Evolutionary conservation across 768 basidiomycete species (phyloP).

Genomic region (Lanmaoa rubissima): DNA sequence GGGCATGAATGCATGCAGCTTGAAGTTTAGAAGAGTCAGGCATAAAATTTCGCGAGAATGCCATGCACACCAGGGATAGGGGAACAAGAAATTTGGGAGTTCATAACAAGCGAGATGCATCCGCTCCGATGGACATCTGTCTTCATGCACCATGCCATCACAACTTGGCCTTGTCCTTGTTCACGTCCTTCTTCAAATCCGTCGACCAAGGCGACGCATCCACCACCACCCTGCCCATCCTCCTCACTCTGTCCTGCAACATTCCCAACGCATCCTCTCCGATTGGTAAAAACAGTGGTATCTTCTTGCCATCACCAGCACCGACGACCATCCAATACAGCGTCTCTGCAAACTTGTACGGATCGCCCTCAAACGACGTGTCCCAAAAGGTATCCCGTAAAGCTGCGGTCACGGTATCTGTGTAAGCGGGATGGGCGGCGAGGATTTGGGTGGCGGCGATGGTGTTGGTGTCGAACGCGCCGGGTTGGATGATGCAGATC

Average conservation of each 20-base stretch:
- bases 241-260: not conserved
- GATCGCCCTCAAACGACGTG: constrained; percentile 8
- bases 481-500: constrained; percentile 18
- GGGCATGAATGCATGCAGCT: too few species aligned
- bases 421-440: constrained; percentile 9
- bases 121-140: too few species aligned
- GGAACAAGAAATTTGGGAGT: too few species aligned
- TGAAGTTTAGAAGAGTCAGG: too few species aligned
- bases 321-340: not conserved
- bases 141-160: not conserved
- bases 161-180: not conserved
- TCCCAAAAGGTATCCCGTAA: not conserved
- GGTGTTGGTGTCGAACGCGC: constrained; percentile 16
- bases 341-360: constrained; percentile 12
- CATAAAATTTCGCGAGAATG: too few species aligned
- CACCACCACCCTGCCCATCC: not conserved
- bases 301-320: not conserved
- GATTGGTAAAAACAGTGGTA: constrained; percentile 7
- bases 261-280: constrained; percentile 9
- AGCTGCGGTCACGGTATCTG: not conserved
- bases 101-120: too few species aligned
- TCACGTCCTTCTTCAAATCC: constrained; percentile 2
- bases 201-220: constrained; percentile 6
- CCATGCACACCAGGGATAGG: too few species aligned
- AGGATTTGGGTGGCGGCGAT: not conserved